Percentiles rank a stretch among this genome's conserved stretches.
These are phyloP conservation scores for Penicillium daleae DNA, from an alignment of 495 filamentous ascomycete species.

Conservation along the genomic window DNA sequence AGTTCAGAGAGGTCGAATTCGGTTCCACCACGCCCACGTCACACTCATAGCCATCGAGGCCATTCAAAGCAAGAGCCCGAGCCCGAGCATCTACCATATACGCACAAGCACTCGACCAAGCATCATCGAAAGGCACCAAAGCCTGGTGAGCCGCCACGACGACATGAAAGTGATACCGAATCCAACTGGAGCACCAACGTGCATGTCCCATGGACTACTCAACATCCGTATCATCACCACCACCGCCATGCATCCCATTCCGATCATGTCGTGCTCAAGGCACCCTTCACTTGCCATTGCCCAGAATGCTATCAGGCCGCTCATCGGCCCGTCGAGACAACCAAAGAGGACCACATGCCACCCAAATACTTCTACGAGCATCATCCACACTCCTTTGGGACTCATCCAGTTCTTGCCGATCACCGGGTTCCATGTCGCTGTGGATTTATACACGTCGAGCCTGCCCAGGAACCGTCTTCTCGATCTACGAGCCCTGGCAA, in stretches of 20 bases:
- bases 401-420: background rate
- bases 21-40: background rate
- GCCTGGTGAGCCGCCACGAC: background rate
- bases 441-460: background rate
- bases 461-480: background rate
- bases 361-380: background rate
- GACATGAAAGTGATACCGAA: background rate
- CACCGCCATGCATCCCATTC: background rate
- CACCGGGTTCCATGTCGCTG: background rate
- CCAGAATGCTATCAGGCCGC: background rate
- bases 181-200: background rate
- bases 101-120: background rate
- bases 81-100: background rate
- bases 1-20: background rate
- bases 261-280: background rate
- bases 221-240: background rate
- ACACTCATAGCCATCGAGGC: background rate
- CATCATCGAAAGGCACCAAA: background rate
- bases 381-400: background rate
- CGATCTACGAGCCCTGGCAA: background rate
- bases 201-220: background rate
- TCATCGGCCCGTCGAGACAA: background rate
- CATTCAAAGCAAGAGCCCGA: background rate
- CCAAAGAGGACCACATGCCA: background rate
- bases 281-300: background rate